These are phyloP conservation scores for Galerina sulciceps DNA, from an alignment of 768 basidiomycete species.

Conservation along the genomic window DNA sequence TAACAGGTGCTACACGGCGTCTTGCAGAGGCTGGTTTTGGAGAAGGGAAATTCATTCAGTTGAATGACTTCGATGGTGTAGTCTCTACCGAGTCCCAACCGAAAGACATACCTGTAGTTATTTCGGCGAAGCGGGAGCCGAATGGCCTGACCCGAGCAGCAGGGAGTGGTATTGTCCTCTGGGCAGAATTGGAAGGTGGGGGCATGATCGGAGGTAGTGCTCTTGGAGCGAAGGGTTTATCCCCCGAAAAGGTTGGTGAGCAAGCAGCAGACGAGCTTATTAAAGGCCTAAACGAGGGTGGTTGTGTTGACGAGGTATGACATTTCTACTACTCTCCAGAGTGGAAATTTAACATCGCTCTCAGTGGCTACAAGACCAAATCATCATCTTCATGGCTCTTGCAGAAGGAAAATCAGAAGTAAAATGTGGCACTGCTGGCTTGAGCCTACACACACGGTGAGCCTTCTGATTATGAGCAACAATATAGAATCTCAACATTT, in stretches of 20 bases:
- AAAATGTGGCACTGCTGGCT: conserved; percentile 53
- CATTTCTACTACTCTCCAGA: background rate
- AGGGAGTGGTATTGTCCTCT: conserved; percentile 74
- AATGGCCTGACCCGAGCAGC: conserved; percentile 53
- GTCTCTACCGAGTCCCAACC: background rate
- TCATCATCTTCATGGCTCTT: conserved; percentile 77
- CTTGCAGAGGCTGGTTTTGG: conserved; percentile 45
- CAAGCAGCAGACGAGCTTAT: conserved; percentile 65
- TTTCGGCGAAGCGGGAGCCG: conserved; percentile 44
- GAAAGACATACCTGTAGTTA: conserved; percentile 39
- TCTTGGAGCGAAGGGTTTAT: conserved; percentile 54
- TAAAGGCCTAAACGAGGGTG: conserved; percentile 61
- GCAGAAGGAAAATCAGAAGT: conserved; percentile 68
- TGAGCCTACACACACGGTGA: conserved; percentile 73
- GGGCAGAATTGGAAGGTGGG: conserved; percentile 74
- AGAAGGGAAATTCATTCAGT: background rate
- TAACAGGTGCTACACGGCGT: conserved; percentile 49
- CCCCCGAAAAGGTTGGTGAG: conserved; percentile 53
- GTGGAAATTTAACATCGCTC: background rate
- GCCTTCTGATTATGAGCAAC: conserved; percentile 26
- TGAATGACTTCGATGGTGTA: background rate
- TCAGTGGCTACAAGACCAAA: conserved; percentile 70
- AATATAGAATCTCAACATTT: background rate
- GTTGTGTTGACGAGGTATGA: conserved; percentile 74
- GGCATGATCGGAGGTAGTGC: conserved; percentile 74